Base-by-base conservation (phyloP, 768 basidiomycete genomes). In the Termitomyces sp. region DNA sequence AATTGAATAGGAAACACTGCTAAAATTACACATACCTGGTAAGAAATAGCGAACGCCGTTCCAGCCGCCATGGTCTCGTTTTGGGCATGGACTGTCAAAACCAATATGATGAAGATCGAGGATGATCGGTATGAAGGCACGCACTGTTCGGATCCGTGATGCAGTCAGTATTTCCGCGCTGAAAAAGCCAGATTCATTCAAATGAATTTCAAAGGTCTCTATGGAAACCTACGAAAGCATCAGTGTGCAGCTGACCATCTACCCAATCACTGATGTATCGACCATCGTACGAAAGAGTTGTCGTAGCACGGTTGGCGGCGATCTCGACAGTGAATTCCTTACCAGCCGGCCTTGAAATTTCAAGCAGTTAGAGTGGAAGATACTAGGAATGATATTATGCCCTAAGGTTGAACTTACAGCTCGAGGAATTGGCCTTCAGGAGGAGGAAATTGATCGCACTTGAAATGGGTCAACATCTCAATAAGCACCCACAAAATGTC, bases 41-140 rank as follows among this genome's bases (percentile, higher is more conserved):
- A 82, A 17, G 80, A 73, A 54, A 82, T 82, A 15, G 79, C 80
- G 55, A 82, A 80, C 6, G 77, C 80, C 35, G 79, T 79, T 2
- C 81, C 81, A 45, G 81, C 78, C 43, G 79, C 78, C 67, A 69
- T 76, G 7, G 74, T 67, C 53, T 77, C 66, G 58, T 81, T 80
- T 57, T 79, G 77, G 3, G 79, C 71, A 62, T 82, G 81, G 64
- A 82, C 80, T 82, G 42, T 15, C 54, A 55, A 11, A 57, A 53
- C 32, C 17, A 34, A 51, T 17, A 48, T 53, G 21, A 47, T 38
- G 24, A 30, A 10, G 24, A 44, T 26, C 14, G 19, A 26, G 19
- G 24, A 14, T 37, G 24, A 32, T 46, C 30, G 40, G 8, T 9
- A 8, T 19, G 45, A 48, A 21, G 38, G 21, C 26, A 70, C 78